phyloP scores from a whole-genome alignment of 345 rosid species.

The Linum tenue region DNA sequence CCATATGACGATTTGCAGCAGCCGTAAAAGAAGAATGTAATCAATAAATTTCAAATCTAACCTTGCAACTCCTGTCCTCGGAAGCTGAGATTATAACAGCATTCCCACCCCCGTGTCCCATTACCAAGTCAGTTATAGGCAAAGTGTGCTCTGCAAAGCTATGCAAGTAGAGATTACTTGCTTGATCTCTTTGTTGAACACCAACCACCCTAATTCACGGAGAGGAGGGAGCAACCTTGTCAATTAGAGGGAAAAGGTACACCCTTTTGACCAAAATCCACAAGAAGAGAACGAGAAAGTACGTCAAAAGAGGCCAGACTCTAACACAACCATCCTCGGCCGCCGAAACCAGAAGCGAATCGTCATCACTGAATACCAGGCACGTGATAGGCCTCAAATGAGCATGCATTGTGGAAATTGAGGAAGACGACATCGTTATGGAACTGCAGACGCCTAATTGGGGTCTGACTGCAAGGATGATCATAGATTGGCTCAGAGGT shows the following conservation, averaged over 20 bases:
- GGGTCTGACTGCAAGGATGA: too few species aligned
- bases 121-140: constrained; percentile 49
- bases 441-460: too few species aligned
- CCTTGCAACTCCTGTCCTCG: constrained; percentile 82
- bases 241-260: background rate
- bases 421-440: too few species aligned
- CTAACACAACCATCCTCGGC: constrained; percentile 67
- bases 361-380: constrained; percentile 64
- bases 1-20: background rate
- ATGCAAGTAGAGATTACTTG: constrained; percentile 45
- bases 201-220: constrained; percentile 53
- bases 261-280: background rate
- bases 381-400: constrained; percentile 69
- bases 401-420: too few species aligned
- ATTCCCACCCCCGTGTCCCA: constrained; percentile 62
- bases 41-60: constrained; percentile 5
- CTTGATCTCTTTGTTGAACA: constrained; percentile 42
- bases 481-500: too few species aligned
- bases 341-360: constrained; percentile 68
- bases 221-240: background rate
- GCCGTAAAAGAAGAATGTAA: background rate
- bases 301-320: constrained; percentile 83
- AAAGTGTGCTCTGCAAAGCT: constrained; percentile 49
- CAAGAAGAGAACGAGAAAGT: constrained; percentile 3
- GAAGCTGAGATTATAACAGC: constrained; percentile 75